phyloP scores from a whole-genome alignment of 495 filamentous ascomycete species.

The Trichoderma reesei region DNA sequence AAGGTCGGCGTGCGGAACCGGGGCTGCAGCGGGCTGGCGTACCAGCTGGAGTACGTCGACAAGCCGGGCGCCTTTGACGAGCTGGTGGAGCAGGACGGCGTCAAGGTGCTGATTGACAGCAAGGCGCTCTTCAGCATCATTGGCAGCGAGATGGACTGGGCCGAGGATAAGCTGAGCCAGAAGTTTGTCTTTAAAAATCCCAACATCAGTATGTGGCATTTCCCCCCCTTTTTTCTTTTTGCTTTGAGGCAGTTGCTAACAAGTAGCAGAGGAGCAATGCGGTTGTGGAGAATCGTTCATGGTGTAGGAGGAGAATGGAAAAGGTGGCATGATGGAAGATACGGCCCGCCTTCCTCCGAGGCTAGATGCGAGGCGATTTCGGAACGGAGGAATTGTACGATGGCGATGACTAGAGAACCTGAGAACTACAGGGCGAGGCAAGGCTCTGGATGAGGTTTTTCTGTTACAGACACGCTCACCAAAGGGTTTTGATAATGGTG shows the following conservation, averaged over 20 bases:
- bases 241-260: not conserved
- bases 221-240: not conserved
- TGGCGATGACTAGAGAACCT: not conserved
- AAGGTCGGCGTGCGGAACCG: constrained; percentile 88
- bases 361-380: too few species aligned
- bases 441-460: not conserved
- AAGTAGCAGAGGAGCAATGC: constrained; percentile 74
- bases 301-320: constrained; percentile 38
- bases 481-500: not conserved
- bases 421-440: not conserved
- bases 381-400: not conserved
- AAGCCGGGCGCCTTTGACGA: constrained; percentile 83
- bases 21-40: constrained; percentile 94
- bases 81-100: constrained; percentile 87
- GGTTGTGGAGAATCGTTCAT: constrained; percentile 97
- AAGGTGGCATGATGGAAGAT: too few species aligned
- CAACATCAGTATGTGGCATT: constrained; percentile 77
- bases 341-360: too few species aligned
- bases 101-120: constrained; percentile 91
- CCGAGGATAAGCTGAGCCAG: constrained; percentile 84
- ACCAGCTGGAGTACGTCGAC: constrained; percentile 92
- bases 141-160: constrained; percentile 98
- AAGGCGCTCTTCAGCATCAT: constrained; percentile 97
- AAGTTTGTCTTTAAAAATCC: constrained; percentile 93
- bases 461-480: not conserved